Percentiles rank a stretch among this genome's conserved stretches.
Evolutionary conservation across 106 monocot species (phyloP).

Genomic region (Iris macrosiphon): DNA sequence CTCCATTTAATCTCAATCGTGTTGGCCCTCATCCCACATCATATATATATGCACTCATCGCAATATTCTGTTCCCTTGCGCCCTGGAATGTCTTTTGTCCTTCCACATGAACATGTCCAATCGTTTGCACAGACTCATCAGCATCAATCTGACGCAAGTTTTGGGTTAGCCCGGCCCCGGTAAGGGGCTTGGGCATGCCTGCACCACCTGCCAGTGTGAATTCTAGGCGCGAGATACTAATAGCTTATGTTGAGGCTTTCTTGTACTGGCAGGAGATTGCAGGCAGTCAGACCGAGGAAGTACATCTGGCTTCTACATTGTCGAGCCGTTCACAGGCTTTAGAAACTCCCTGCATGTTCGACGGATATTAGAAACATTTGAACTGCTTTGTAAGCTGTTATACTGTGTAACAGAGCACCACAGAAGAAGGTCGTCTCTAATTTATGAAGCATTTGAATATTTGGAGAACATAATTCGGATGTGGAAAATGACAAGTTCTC

Average conservation of each 20-base stretch:
- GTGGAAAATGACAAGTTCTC: too few relatives aligned
- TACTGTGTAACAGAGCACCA: too few relatives aligned
- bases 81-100: conserved; percentile 34
- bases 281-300: conserved; percentile 72
- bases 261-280: conserved; percentile 57
- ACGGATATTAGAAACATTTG: too few relatives aligned
- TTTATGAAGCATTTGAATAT: too few relatives aligned
- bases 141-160: conserved; percentile 67
- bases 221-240: background rate
- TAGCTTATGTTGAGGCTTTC: background rate
- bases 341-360: too few relatives aligned
- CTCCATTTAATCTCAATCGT: conserved; percentile 44
- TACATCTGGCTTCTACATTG: too few relatives aligned
- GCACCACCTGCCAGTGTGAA: conserved; percentile 59
- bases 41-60: conserved; percentile 55
- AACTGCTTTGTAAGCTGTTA: too few relatives aligned
- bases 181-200: conserved; percentile 92
- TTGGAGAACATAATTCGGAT: too few relatives aligned
- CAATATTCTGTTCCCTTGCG: conserved; percentile 44
- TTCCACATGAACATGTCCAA: conserved; percentile 51
- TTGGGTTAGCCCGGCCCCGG: conserved; percentile 93
- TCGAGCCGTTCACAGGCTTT: too few relatives aligned
- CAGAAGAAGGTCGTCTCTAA: too few relatives aligned
- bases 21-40: conserved; percentile 34
- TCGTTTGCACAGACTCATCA: conserved; percentile 61